phyloP scores from a whole-genome alignment of 2,329 filamentous ascomycete species.

The Bipolaris zeicola region DNA sequence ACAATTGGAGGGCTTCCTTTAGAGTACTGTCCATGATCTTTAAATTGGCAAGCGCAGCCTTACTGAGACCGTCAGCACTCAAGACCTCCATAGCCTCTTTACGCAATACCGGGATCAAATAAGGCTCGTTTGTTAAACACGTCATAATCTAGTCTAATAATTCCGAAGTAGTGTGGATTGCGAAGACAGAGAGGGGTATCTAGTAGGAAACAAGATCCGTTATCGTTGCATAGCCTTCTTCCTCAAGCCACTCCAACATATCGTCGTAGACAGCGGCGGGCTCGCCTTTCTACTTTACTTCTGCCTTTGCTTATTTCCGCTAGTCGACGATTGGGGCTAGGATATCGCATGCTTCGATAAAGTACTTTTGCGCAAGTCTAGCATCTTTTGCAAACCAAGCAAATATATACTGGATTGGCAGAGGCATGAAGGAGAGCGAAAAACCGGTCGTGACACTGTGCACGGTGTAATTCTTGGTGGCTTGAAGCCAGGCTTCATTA shows the following conservation, averaged over 20 bases:
- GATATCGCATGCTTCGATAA: no score
- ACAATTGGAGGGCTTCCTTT: neutral
- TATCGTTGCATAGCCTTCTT: no score
- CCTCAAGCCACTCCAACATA: neutral
- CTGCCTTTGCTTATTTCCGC: no score
- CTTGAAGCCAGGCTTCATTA: constrained; percentile 49
- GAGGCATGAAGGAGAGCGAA: neutral
- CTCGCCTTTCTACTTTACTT: neutral
- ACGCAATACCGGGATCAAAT: neutral
- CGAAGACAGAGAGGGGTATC: neutral
- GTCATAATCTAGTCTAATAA: neutral
- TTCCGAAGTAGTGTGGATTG: constrained; percentile 2
- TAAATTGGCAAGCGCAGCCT: neutral
- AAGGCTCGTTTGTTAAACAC: neutral
- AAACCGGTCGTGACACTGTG: no score
- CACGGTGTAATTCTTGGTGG: constrained; percentile 41
- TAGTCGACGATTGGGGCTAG: no score
- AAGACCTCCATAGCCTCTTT: neutral
- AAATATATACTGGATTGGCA: neutral
- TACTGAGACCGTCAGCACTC: neutral
- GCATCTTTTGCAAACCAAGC: no score
- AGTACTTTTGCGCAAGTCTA: no score
- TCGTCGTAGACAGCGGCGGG: neutral
- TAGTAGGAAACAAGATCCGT: neutral
- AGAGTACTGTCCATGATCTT: neutral